A percentile compares a stretch with the other conserved stretches of the same genome.
Evolutionary conservation across 2,329 filamentous ascomycete species (phyloP).

Genomic region (Zymoseptoria ardabiliae): DNA sequence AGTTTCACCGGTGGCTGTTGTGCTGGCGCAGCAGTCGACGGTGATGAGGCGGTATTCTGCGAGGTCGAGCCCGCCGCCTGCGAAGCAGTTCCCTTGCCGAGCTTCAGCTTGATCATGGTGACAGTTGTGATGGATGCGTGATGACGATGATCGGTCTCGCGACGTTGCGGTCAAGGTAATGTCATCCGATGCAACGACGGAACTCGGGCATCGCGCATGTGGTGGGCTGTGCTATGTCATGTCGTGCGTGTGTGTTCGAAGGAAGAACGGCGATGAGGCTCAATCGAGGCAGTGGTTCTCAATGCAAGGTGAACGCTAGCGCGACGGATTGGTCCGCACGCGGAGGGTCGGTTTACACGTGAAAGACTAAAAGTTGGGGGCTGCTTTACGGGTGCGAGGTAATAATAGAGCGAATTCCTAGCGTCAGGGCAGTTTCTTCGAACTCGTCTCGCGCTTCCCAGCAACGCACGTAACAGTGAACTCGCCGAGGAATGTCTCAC

Average conservation of each 20-base stretch:
- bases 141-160: background rate
- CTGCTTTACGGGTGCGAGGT: background rate
- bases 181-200: background rate
- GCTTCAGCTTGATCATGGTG: slow-evolving; percentile 19
- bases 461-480: too few relatives aligned
- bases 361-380: background rate
- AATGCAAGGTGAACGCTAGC: background rate
- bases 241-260: background rate
- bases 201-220: background rate
- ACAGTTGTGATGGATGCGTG: background rate
- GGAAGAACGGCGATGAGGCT: background rate
- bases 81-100: slow-evolving; percentile 6
- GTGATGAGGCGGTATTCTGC: slow-evolving; percentile 6
- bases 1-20: slow-evolving; percentile 13
- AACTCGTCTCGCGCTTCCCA: too few relatives aligned
- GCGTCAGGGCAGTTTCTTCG: too few relatives aligned
- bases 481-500: too few relatives aligned
- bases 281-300: background rate
- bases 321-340: too few relatives aligned
- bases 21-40: slow-evolving; percentile 7
- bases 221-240: background rate
- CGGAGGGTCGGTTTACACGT: background rate
- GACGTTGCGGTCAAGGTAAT: background rate
- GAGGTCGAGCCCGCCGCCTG: slow-evolving; percentile 1
- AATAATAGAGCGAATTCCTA: too few relatives aligned